phyloP scores from a whole-genome alignment of 352 stramenopile species.

The Pythium angustatum region DNA sequence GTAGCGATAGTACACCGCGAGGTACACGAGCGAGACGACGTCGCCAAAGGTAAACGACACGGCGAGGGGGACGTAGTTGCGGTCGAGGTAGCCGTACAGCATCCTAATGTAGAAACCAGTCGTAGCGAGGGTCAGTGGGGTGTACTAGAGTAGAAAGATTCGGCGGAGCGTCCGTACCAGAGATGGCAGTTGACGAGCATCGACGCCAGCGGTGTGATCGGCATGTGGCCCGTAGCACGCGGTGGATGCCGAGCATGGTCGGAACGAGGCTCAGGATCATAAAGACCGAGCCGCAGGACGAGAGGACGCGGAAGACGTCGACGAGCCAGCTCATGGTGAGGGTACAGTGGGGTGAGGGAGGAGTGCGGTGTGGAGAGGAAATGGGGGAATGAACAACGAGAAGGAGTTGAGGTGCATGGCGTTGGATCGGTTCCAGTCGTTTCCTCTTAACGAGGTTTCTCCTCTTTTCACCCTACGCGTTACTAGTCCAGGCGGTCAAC shows the following conservation, averaged over 20 bases:
- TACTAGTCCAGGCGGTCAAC: too few species aligned
- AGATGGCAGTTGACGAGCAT: constrained; percentile 49
- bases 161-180: constrained; percentile 19
- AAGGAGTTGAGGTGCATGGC: too few species aligned
- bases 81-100: constrained; percentile 25
- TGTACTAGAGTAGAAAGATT: too few species aligned
- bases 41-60: constrained; percentile 6
- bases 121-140: not conserved
- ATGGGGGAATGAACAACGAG: constrained; percentile 1
- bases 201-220: constrained; percentile 47
- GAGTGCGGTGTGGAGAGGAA: not conserved
- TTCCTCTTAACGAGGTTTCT: too few species aligned
- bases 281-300: constrained; percentile 31
- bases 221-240: constrained; percentile 38
- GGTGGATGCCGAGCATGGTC: constrained; percentile 36
- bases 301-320: constrained; percentile 38
- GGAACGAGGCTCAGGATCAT: constrained; percentile 51
- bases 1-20: constrained; percentile 16
- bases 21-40: constrained; percentile 1
- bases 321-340: constrained; percentile 38
- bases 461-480: too few species aligned
- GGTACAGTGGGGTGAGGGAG: too few species aligned
- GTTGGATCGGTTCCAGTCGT: too few species aligned
- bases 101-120: constrained; percentile 16
- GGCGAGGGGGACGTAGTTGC: constrained; percentile 16